Evolutionary conservation across 768 basidiomycete species (phyloP), one percentile per base, ranked within the genome.

Genomic region (Nidula microcarpa): DNA sequence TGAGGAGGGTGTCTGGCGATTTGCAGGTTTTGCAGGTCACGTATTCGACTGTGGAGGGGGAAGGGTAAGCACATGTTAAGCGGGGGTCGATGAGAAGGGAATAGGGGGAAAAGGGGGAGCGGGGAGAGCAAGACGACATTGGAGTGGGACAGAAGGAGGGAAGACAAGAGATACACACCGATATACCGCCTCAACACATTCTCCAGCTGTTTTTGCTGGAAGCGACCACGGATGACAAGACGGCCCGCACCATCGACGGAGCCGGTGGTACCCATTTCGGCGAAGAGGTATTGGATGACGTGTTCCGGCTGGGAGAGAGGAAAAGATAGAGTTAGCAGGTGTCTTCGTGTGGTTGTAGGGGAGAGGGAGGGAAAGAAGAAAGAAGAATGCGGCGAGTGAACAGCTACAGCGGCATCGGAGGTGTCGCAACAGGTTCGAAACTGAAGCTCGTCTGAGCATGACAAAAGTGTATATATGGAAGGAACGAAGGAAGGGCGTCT

Each of bases 21-120:
- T 98, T 99, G 81, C 97, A 99, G 39, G 95, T 98, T 73, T 97
- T 96, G 84, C 97, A 99, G 37, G 95, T 95, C 55, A 98, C 96
- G 71, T 98, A 98, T 75, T 98, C 95, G 56, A 96, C 95, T 96
- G 59, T 49, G 18, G 23, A 5, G 10, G 55, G 43, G 37, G 17
- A 35, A 17, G 43, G 33, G 34, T 55, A n/a, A 23, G 4, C 16
- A 49, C 9, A 8, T 41, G 16, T 41, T 41, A 16, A 11, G 16
- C 2, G 37, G 37, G 3, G 3, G 23, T 23, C 23, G 23, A 23
- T n/a, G n/a, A n/a, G n/a, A n/a, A n/a, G n/a, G n/a, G n/a, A n/a
- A n/a, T 39, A 8, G 37, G 39, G 6, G 34, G 37, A 51, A 14
- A 35, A 33, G 47, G 13, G 16, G 36, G 35, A 33, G 47, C 16